These are phyloP conservation scores for Colletotrichum lentis DNA, from an alignment of 2,329 filamentous ascomycete genomes.

Conservation along the genomic window DNA sequence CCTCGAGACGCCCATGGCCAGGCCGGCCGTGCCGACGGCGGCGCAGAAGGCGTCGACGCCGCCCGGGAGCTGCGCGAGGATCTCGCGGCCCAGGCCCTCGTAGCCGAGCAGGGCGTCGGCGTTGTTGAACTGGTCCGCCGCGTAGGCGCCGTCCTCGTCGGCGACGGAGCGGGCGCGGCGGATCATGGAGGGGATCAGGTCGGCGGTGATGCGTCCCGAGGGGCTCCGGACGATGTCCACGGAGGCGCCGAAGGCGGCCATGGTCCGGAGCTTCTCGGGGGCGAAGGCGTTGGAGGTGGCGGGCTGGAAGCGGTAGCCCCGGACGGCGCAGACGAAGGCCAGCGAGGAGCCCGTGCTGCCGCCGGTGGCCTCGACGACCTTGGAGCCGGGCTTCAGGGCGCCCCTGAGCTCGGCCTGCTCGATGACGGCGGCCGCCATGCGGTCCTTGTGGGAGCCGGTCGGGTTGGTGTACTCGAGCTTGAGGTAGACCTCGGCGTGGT, in stretches of 20 bases:
- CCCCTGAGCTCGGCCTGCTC: constrained; percentile 28
- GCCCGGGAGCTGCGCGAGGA: constrained; percentile 11
- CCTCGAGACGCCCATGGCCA: constrained; percentile 30
- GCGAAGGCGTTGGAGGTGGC: constrained; percentile 25
- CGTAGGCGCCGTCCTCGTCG: constrained; percentile 7
- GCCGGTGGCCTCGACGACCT: constrained; percentile 34
- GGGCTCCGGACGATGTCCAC: constrained; percentile 31
- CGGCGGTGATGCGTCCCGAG: constrained; percentile 21
- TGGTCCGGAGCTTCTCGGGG: constrained; percentile 33
- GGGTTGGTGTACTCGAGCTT: constrained; percentile 37
- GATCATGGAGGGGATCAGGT: constrained; percentile 24
- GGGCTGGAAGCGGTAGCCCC: constrained; percentile 40
- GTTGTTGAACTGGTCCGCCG: constrained; percentile 34
- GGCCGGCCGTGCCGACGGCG: constrained; percentile 32
- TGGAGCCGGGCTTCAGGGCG: constrained; percentile 15
- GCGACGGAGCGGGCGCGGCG: neutral
- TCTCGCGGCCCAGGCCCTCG: constrained; percentile 19
- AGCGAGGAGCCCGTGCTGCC: constrained; percentile 36
- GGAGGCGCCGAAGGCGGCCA: constrained; percentile 31
- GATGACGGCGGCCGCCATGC: constrained; percentile 32
- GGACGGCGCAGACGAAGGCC: constrained; percentile 38
- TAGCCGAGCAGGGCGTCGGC: constrained; percentile 32
- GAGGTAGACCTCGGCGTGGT: constrained; percentile 26
- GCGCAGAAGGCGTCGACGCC: constrained; percentile 35
- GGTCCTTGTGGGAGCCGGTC: constrained; percentile 37